phyloP scores from a whole-genome alignment of 2,329 filamentous ascomycete genomes.

The Stagonosporopsis chrysanthemi region DNA sequence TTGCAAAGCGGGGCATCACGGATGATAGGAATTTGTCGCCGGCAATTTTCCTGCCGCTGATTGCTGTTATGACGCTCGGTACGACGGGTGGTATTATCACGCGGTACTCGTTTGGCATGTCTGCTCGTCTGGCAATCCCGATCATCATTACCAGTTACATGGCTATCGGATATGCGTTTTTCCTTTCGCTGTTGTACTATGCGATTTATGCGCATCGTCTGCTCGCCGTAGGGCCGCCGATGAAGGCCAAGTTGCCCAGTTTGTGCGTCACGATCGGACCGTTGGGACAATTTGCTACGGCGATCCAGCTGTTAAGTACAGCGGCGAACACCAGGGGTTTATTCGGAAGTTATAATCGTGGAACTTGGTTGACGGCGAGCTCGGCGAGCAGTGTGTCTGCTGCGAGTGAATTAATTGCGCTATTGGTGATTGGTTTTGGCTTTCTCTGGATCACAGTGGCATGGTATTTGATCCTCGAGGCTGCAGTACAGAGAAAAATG shows the following conservation, averaged over 20 bases:
- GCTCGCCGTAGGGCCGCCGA: constrained; percentile 25
- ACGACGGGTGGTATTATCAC: constrained; percentile 25
- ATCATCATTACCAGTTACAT: constrained; percentile 29
- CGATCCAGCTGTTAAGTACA: constrained; percentile 24
- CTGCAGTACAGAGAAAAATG: constrained; percentile 18
- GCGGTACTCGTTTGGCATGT: constrained; percentile 22
- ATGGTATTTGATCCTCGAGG: constrained; percentile 27
- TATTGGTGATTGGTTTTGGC: constrained; percentile 23
- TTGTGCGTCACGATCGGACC: constrained; percentile 25
- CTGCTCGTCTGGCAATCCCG: constrained; percentile 24
- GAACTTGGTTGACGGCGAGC: constrained; percentile 22
- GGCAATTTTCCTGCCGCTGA: constrained; percentile 26
- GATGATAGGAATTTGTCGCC: constrained; percentile 21
- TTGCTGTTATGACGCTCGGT: constrained; percentile 27
- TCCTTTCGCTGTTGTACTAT: constrained; percentile 27
- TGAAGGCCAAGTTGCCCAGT: constrained; percentile 19
- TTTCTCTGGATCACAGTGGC: constrained; percentile 26
- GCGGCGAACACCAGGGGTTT: constrained; percentile 20
- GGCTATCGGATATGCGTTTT: constrained; percentile 26
- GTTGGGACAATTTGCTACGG: constrained; percentile 29
- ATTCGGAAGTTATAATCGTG: constrained; percentile 23
- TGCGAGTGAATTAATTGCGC: constrained; percentile 15
- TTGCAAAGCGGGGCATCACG: constrained; percentile 23
- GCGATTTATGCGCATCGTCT: constrained; percentile 23
- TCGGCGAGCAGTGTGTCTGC: constrained; percentile 23